Base-by-base conservation (phyloP, 306 rosid genomes). In the Cotoneaster glaucophyllus region DNA sequence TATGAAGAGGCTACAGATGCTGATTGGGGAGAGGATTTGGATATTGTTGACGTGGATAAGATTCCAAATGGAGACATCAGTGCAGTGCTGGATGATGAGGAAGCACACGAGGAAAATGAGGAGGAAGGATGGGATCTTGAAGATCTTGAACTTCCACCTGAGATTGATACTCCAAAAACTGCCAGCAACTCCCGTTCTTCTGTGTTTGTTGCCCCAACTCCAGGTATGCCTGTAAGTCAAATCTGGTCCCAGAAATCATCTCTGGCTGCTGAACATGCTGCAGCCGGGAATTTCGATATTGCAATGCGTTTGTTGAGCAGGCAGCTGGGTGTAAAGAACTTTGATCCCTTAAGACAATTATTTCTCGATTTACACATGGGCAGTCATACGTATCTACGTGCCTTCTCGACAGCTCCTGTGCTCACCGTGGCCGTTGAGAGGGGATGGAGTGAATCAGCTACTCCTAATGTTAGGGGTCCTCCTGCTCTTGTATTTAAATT, bases 261-360 rank as follows among this genome's bases (percentile, higher is more conserved):
- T 66, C 92, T 92, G 74, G 97, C 97, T n/a, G 97, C 97, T 81
- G 97, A 92, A 74, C 97, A 92, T 84, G 96, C 87, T 17, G 96
- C 97, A 12, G 96, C 92, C 32, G 96, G 97, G 53, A 90, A 92
- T 75, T 92, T 87, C 75, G 97, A 92, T 57, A 88, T 95, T 63
- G 93, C 93, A 45, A 92, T 92, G 96, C 84, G 93, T 66, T 82
- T 90, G 61, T 85, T 92, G 75, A 87, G 79, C 86, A 78, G 96
- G 79, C 97, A 92, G 78, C 92, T 92, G 56, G 97, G 97, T 17
- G 82, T 92, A 12, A 84, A 15, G 73, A 90, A 92, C 74, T 92
- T 92, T 77, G 81, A 78, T 75, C 96, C 92, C 69, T 77, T 90
- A 73, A 88, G 64, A 78, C 79, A 93, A 48, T 59, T 90, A 86